phyloP scores from a whole-genome alignment of 164 flowering plant genomes.

The Amborella trichopoda region DNA sequence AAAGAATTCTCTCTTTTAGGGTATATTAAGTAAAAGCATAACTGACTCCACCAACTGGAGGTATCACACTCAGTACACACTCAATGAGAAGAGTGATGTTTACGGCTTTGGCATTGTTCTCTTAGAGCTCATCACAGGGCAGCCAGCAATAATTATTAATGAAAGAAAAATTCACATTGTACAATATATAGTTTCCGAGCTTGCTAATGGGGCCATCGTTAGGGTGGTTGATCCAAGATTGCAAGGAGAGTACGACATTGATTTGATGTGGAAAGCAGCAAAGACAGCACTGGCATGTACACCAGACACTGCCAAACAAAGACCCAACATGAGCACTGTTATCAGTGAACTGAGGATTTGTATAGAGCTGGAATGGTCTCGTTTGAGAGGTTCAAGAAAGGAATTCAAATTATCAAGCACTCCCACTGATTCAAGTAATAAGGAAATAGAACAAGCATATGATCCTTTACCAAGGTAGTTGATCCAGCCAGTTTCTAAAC shows the following conservation, averaged over 20 bases:
- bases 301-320: background rate
- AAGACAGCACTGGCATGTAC: background rate
- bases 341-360: background rate
- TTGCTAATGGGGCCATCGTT: background rate
- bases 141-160: background rate
- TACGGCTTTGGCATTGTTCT: background rate
- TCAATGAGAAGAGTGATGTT: background rate
- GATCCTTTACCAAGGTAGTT: conserved; percentile 11
- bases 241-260: background rate
- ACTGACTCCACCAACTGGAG: no score
- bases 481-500: no score
- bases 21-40: no score
- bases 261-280: background rate
- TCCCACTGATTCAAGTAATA: background rate
- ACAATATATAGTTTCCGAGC: background rate
- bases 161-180: background rate
- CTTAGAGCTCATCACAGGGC: background rate
- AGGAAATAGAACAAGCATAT: background rate
- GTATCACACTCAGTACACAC: no score
- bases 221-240: background rate
- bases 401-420: background rate
- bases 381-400: background rate
- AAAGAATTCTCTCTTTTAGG: no score
- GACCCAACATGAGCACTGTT: background rate
- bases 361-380: background rate